phyloP scores from a whole-genome alignment of 371 early-diverging fungal genomes.

The Ordospora colligata region DNA sequence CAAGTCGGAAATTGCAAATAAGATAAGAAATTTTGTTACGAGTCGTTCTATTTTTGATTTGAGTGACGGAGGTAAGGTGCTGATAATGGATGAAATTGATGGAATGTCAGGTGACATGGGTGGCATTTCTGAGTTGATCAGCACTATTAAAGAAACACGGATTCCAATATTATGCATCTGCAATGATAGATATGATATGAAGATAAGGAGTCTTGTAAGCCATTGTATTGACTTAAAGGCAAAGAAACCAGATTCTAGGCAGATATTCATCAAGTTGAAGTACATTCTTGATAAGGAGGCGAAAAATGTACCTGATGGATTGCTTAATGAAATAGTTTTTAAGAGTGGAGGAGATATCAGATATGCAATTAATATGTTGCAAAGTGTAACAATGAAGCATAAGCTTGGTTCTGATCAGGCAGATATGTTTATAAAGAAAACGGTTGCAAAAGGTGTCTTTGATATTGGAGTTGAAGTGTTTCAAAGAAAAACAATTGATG shows the following conservation, averaged over 20 bases:
- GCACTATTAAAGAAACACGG: constrained; percentile 75
- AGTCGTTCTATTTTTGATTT: constrained; percentile 4
- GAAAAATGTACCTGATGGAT: constrained; percentile 68
- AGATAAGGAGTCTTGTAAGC: constrained; percentile 75
- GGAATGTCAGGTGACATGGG: constrained; percentile 98
- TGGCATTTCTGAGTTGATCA: constrained; percentile 78
- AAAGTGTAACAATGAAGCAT: constrained; percentile 65
- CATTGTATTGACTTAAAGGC: constrained; percentile 80
- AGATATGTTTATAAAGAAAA: constrained; percentile 66
- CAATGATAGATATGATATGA: constrained; percentile 80
- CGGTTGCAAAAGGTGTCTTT: constrained; percentile 69
- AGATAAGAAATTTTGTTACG: constrained; percentile 47
- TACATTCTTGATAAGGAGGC: constrained; percentile 72
- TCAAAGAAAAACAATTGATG: constrained; percentile 63
- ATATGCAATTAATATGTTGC: constrained; percentile 86
- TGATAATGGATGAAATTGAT: constrained; percentile 99
- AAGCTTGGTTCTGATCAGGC: neutral
- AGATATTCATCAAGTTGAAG: constrained; percentile 69
- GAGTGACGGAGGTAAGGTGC: constrained; percentile 57
- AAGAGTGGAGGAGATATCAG: constrained; percentile 82
- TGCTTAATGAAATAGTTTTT: constrained; percentile 73
- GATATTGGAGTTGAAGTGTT: constrained; percentile 71
- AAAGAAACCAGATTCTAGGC: constrained; percentile 66
- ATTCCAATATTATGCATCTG: constrained; percentile 96
- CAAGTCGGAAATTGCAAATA: constrained; percentile 65